These are phyloP conservation scores for Cunninghamia lanceolata DNA, from an alignment of 75 land plant genomes.

Conservation along the genomic window DNA sequence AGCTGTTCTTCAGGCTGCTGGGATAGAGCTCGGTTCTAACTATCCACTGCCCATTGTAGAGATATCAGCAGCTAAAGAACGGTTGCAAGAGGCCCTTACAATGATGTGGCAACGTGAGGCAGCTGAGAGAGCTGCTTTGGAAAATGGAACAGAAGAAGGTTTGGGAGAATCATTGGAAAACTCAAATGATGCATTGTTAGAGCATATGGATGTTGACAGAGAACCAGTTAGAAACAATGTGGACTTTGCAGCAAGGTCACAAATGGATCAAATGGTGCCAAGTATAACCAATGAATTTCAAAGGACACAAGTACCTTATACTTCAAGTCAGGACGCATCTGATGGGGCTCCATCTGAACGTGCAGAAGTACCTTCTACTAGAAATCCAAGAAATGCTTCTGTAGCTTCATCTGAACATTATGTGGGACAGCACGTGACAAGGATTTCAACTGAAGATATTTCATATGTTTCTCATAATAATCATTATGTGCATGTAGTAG, in stretches of 20 bases:
- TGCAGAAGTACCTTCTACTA: conserved; percentile 49
- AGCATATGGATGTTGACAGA: conserved; percentile 66
- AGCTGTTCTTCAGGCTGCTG: conserved; percentile 83
- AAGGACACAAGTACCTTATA: conserved; percentile 39
- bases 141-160: conserved; percentile 83
- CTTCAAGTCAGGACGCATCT: conserved; percentile 4
- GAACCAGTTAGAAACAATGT: conserved; percentile 37
- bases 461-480: conserved; percentile 17
- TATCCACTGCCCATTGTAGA: conserved; percentile 87
- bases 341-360: conserved; percentile 19
- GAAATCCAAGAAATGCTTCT: conserved; percentile 14
- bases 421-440: conserved; percentile 11
- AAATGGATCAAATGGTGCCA: conserved; percentile 84
- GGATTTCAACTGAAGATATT: conserved; percentile 17
- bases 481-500: conserved; percentile 10
- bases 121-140: conserved; percentile 72
- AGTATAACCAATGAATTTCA: conserved; percentile 61
- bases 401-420: background rate
- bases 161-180: conserved; percentile 57
- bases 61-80: conserved; percentile 61
- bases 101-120: conserved; percentile 93
- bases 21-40: conserved; percentile 90
- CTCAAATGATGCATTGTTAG: conserved; percentile 18
- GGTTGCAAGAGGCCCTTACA: conserved; percentile 66
- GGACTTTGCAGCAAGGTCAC: conserved; percentile 33